Conservation (phyloP, 179 eudicot genomes). For the Heliamphora pulchella region DNA sequence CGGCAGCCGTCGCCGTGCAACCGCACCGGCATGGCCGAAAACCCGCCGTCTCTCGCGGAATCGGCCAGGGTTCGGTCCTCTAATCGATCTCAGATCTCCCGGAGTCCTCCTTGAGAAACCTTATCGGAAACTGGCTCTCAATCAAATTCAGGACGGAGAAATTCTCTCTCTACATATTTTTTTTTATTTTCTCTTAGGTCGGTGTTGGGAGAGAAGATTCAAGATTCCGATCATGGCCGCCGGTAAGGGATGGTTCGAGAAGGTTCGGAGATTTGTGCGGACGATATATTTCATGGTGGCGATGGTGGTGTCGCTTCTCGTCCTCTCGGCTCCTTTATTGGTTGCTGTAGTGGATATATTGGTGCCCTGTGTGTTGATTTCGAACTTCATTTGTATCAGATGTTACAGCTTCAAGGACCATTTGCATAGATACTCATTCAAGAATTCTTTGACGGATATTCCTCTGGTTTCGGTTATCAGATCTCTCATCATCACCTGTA, state of each 20-base stretch:
- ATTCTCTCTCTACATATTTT: background rate
- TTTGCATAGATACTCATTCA: conserved; percentile 56
- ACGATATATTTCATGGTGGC: conserved; percentile 80
- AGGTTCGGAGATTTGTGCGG: conserved; percentile 46
- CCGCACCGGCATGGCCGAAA: conserved; percentile 2
- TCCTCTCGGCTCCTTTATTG: conserved; percentile 55
- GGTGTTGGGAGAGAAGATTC: background rate
- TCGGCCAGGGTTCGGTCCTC: conserved; percentile 34
- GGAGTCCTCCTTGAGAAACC: conserved; percentile 28
- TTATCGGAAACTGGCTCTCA: background rate
- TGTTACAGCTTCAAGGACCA: conserved; percentile 60
- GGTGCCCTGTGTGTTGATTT: conserved; percentile 55
- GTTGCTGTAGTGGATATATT: conserved; percentile 60
- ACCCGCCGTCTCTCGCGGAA: conserved; percentile 11
- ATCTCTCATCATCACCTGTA: conserved; percentile 77
- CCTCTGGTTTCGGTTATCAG: conserved; percentile 78
- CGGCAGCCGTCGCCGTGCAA: background rate
- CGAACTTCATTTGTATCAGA: conserved; percentile 67
- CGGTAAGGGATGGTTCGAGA: conserved; percentile 43
- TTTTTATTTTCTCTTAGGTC: background rate
- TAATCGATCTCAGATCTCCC: conserved; percentile 29
- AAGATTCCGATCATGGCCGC: conserved; percentile 20
- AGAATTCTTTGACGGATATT: conserved; percentile 68
- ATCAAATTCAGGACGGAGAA: background rate
- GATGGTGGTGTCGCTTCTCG: conserved; percentile 68